Evolutionary conservation across 2,329 filamentous ascomycete genomes (phyloP).

Genomic region (Cucurbitaria berberidis): DNA sequence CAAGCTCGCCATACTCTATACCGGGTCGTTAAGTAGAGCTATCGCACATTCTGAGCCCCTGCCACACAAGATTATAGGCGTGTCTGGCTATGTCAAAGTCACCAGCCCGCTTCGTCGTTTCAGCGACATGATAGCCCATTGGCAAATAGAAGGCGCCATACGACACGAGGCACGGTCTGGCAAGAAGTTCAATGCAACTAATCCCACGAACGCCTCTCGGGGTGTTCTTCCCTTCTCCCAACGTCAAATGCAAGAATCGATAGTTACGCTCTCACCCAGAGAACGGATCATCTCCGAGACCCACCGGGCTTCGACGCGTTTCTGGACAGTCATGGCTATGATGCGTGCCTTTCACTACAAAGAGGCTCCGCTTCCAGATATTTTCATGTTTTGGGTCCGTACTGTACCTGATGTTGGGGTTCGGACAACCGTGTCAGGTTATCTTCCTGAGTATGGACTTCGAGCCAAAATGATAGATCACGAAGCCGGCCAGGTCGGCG

Average conservation of each 20-base stretch:
- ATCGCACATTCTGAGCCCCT: constrained; percentile 56
- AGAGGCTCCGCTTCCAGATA: constrained; percentile 58
- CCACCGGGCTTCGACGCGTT: constrained; percentile 44
- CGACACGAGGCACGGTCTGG: constrained; percentile 60
- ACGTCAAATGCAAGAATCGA: constrained; percentile 56
- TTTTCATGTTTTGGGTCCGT: constrained; percentile 48
- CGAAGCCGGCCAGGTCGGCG: constrained; percentile 43
- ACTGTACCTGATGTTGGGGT: not conserved
- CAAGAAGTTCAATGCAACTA: constrained; percentile 45
- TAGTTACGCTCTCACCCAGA: constrained; percentile 54
- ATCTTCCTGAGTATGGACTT: constrained; percentile 27
- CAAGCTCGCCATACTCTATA: constrained; percentile 51
- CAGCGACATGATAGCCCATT: constrained; percentile 66
- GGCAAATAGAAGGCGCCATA: constrained; percentile 68
- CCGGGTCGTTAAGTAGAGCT: constrained; percentile 49
- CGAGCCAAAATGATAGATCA: constrained; percentile 16
- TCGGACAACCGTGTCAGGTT: constrained; percentile 7
- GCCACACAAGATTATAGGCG: constrained; percentile 58
- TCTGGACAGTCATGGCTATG: constrained; percentile 62
- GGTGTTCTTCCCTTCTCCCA: constrained; percentile 60
- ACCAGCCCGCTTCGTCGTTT: constrained; percentile 68
- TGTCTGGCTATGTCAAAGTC: constrained; percentile 61
- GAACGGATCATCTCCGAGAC: constrained; percentile 52
- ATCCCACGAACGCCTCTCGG: constrained; percentile 34
- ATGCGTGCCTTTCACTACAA: constrained; percentile 64